Evolutionary conservation across 495 filamentous ascomycete species (phyloP), one percentile per base, ranked within the genome.

Genomic region (Aspergillus panamensis): DNA sequence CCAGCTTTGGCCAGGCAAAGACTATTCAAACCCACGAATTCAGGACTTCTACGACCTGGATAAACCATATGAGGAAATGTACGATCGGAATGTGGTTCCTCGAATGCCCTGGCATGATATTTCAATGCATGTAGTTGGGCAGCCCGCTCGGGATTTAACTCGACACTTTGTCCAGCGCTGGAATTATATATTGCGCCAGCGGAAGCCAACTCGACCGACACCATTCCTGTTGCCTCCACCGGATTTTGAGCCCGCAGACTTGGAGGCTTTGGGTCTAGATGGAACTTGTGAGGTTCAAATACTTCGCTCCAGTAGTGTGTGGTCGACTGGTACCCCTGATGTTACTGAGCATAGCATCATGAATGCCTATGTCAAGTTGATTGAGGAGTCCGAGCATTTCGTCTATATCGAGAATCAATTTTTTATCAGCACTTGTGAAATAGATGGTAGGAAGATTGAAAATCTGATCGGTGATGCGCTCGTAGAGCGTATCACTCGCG

Each of bases 391-490:
- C 8, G 92, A 99, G 48, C 94, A 97, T 65, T 96, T 97, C 60
- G 90, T 99, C 56, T 97, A 99, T 69, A 96, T 99, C 59, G 94
- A 99, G 66, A 99, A 99, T 68, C 94, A 99, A 70, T 99, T 99
- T 77, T 99, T 96, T 75, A 89, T 99, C 75, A 94, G 87, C 53
- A 96, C 89, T 54, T 96, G 91, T 57, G 88, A 92, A 62, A 91
- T 92, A 14, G 84, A 96, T 55, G 89, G 88, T 37, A 88, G 84
- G 44, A 89, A 86, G 66, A 93, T 99, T 56, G 84, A 92, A 66
- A 99, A 99, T 63, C 80, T 84, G 58, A 96, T 99, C 63, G 93
- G 95, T 21, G 94, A 99, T 76, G 93, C 94, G 3, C 76, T 99
- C 48, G 95, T 97, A 9, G 89, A 96, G 66, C 86, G 94, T 48